A percentile compares a stretch with the other conserved stretches of the same genome.
Conservation (phyloP, 2,329 filamentous ascomycete genomes). For the Rasamsonia emersonii region DNA sequence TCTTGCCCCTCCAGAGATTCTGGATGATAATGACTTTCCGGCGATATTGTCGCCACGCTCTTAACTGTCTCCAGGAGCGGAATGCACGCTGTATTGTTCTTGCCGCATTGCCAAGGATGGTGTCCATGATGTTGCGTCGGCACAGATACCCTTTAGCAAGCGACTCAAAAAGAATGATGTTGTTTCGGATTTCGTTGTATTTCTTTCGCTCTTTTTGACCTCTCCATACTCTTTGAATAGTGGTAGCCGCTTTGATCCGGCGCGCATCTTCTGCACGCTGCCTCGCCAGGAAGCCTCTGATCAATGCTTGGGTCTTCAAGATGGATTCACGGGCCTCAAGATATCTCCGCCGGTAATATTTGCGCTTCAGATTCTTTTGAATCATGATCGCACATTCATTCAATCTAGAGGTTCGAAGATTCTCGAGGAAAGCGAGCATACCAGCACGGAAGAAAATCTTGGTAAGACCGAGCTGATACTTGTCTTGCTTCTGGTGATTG, state of each 20-base stretch:
- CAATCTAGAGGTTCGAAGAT: slow-evolving; percentile 77
- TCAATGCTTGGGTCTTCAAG: slow-evolving; percentile 67
- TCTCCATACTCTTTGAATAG: slow-evolving; percentile 91
- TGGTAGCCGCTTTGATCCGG: slow-evolving; percentile 77
- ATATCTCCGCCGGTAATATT: slow-evolving; percentile 89
- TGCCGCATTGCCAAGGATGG: slow-evolving; percentile 83
- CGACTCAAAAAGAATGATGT: slow-evolving; percentile 82
- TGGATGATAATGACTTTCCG: slow-evolving; percentile 84
- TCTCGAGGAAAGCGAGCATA: slow-evolving; percentile 97
- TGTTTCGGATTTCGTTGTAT: slow-evolving; percentile 69
- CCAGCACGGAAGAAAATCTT: slow-evolving; percentile 99
- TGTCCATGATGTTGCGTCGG: slow-evolving; percentile 87
- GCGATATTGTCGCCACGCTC: slow-evolving; percentile 78
- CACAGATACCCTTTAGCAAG: slow-evolving; percentile 85
- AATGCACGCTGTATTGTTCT: slow-evolving; percentile 84
- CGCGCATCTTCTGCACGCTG: slow-evolving; percentile 71
- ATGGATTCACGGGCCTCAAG: slow-evolving; percentile 78
- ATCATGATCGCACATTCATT: slow-evolving; percentile 96
- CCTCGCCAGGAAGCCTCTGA: slow-evolving; percentile 69
- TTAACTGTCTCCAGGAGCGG: slow-evolving; percentile 70
- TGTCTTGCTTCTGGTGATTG: slow-evolving; percentile 68
- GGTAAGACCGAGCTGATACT: slow-evolving; percentile 93
- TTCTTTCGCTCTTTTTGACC: slow-evolving; percentile 80
- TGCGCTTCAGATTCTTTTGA: slow-evolving; percentile 93
- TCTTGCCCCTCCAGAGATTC: slow-evolving; percentile 81